Conservation (phyloP, 2,329 filamentous ascomycete genomes). For the Monilinia aucupariae region DNA sequence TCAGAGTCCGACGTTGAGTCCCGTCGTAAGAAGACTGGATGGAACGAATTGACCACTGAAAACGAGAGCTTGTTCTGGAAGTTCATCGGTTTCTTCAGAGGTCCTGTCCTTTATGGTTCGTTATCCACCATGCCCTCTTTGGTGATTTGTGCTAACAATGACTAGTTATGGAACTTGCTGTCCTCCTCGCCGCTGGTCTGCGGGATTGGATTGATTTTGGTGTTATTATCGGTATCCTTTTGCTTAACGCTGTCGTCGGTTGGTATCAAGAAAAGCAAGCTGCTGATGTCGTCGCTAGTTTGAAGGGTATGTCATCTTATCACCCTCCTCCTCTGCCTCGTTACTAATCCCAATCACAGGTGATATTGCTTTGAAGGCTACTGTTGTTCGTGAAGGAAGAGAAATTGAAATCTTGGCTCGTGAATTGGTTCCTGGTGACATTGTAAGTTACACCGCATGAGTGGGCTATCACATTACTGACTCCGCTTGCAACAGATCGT, state of each 20-base stretch:
- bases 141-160: conserved; percentile 17
- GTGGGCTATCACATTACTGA: not conserved
- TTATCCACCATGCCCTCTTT: conserved; percentile 16
- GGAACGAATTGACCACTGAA: conserved; percentile 67
- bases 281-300: conserved; percentile 66
- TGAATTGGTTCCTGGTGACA: conserved; percentile 71
- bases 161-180: conserved; percentile 70
- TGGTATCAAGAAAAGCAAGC: conserved; percentile 81
- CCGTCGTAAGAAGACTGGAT: conserved; percentile 61
- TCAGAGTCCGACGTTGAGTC: conserved; percentile 52
- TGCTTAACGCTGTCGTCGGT: conserved; percentile 70
- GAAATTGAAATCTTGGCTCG: conserved; percentile 66
- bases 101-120: conserved; percentile 72
- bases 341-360: conserved; percentile 37
- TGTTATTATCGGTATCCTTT: conserved; percentile 70
- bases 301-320: conserved; percentile 45
- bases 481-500: conserved; percentile 45
- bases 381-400: conserved; percentile 60
- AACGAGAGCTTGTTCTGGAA: conserved; percentile 71
- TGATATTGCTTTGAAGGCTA: conserved; percentile 71
- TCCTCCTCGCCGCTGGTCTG: conserved; percentile 67
- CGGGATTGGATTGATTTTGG: conserved; percentile 72
- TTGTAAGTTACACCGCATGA: conserved; percentile 45
- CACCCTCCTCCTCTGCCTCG: not conserved
- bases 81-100: conserved; percentile 70